Conservation (phyloP, 2,329 filamentous ascomycete species). For the Cercospora janseana region DNA sequence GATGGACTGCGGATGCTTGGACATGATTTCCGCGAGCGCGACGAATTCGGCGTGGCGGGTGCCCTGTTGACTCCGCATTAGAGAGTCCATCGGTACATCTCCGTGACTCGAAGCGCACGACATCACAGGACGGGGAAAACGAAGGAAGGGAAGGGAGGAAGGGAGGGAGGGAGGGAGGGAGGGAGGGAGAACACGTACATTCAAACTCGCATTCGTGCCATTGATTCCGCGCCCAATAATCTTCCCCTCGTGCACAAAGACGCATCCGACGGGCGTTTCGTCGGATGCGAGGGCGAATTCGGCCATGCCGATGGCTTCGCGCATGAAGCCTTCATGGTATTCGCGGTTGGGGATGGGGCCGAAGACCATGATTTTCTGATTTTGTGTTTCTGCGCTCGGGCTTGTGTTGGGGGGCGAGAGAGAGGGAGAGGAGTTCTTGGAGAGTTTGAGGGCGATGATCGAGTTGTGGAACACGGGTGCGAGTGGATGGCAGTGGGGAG, state of each 20-base stretch:
- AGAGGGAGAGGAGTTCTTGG: not conserved
- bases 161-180: too few species aligned
- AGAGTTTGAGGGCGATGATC: not conserved
- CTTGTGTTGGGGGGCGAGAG: not conserved
- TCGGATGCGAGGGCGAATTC: conserved; percentile 79
- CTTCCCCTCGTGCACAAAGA: conserved; percentile 75
- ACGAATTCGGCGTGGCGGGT: conserved; percentile 96
- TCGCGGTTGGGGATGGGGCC: conserved; percentile 41
- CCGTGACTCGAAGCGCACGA: too few species aligned
- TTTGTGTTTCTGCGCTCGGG: not conserved
- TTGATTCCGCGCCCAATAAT: conserved; percentile 94
- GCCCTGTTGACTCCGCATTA: too few species aligned
- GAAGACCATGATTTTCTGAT: conserved; percentile 31
- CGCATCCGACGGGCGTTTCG: conserved; percentile 95
- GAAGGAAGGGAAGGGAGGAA: too few species aligned
- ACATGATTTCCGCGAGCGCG: conserved; percentile 67
- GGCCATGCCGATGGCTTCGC: conserved; percentile 84
- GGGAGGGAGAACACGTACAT: too few species aligned
- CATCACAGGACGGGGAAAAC: too few species aligned
- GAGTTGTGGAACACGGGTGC: too few species aligned
- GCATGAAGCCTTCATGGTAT: conserved; percentile 68
- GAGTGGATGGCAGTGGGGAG: not conserved
- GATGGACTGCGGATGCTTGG: conserved; percentile 64
- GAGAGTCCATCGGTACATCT: too few species aligned
- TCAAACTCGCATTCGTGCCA: conserved; percentile 85